Evolutionary conservation across 331 rosid species (phyloP), one percentile per base, ranked within the genome.

Genomic region (Acacia concinna): DNA sequence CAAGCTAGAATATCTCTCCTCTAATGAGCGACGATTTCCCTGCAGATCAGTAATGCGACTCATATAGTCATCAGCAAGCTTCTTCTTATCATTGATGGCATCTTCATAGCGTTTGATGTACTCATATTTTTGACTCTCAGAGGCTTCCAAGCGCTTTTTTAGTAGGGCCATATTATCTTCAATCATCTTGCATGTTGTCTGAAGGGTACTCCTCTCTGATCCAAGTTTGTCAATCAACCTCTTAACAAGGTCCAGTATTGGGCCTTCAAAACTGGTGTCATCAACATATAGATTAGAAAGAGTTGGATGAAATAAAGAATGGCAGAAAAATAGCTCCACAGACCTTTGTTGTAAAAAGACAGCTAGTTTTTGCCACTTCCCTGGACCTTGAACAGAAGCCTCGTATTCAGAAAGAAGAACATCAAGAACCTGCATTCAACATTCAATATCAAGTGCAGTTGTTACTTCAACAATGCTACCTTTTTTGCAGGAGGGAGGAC

Each of bases 301-400:
- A n/a, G 30, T 51, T 35, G 32, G 27, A 64, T 81, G 44, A 20
- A 66, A 66, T 3, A n/a, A 20, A 34, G 11, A 17, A 2, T 8
- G n/a, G 18, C 30, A 66, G 17, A 37, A n/a, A 8, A 66, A 20
- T 18, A 35, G 6, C 44, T 15, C 25, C 70, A 64, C 70, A 64
- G 75, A 95, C 99, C 99, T 96, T 73, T 87, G 93, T 28, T 88
- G 94, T 30, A 96, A 87, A 81, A 96, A 96, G 77, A 81, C 81
- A 27, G 91, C 88, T 82, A 93, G 75, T 79, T 89, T 92, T 80
- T 90, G 93, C 98, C 98, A 96, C 82, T 96, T 96, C 81, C 88
- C 93, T n/a, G 97, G 99, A 84, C 95, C 97, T 35, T 88, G 93
- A 82, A 86, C 77, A 78, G 90, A 85, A 79, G 84, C 78, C 73